phyloP scores from a whole-genome alignment of 805 yeast genomes.

The Wickerhamiella nectarea region DNA sequence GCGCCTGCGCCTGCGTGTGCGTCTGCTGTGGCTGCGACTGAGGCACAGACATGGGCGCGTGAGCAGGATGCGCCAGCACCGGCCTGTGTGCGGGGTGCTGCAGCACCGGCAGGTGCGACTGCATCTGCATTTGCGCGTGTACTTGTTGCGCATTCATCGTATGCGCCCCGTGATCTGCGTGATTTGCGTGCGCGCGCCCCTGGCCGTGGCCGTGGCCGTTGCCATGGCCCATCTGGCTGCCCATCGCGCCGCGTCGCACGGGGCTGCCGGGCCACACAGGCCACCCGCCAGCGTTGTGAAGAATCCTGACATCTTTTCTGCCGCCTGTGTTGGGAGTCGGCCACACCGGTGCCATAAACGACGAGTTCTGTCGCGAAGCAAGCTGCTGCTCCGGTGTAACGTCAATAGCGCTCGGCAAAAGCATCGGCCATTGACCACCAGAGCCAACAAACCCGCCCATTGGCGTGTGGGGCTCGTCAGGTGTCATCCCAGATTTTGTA shows the following conservation, averaged over 20 bases:
- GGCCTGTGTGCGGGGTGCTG: no score
- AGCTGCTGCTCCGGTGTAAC: conserved; percentile 20
- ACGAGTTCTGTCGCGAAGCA: background rate
- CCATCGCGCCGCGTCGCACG: background rate
- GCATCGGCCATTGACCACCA: conserved; percentile 11
- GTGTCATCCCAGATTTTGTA: conserved; percentile 2
- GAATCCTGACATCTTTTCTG: background rate
- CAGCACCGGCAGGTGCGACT: no score
- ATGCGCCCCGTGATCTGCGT: background rate
- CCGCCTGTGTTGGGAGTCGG: conserved; percentile 8
- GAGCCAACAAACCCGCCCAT: conserved; percentile 15
- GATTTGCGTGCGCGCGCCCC: background rate
- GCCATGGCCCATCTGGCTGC: background rate
- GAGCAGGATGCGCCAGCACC: no score
- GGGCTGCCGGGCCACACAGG: conserved; percentile 8
- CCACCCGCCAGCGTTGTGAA: conserved; percentile 7
- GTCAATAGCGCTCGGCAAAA: conserved; percentile 27
- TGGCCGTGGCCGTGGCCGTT: background rate
- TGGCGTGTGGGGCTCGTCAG: conserved; percentile 23
- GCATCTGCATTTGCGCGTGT: background rate
- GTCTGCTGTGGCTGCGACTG: no score
- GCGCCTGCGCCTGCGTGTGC: no score
- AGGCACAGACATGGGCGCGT: no score
- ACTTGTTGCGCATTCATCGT: background rate
- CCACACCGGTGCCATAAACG: conserved; percentile 7